A percentile compares a stretch with the other conserved stretches of the same genome.
These are phyloP conservation scores for Metschnikowia cubensis DNA, from an alignment of 805 yeast species.

Conservation along the genomic window DNA sequence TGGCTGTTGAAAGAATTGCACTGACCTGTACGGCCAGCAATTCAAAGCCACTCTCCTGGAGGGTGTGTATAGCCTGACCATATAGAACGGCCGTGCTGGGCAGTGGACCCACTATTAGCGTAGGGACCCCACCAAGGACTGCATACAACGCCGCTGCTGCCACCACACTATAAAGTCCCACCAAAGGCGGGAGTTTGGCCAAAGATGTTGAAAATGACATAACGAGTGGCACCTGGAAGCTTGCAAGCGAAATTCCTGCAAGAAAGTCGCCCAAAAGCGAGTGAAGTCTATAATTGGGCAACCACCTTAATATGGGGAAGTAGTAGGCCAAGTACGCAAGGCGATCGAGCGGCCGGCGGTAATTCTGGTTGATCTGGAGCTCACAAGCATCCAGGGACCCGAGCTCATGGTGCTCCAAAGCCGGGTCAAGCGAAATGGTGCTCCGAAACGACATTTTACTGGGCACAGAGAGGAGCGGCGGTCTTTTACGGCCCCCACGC, in stretches of 20 bases:
- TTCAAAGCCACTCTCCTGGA: slow-evolving; percentile 31
- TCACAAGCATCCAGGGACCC: not conserved
- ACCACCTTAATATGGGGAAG: slow-evolving; percentile 30
- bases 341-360: slow-evolving; percentile 15
- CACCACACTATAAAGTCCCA: slow-evolving; percentile 74
- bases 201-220: slow-evolving; percentile 77
- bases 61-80: slow-evolving; percentile 65
- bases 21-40: slow-evolving; percentile 25
- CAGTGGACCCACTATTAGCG: slow-evolving; percentile 89
- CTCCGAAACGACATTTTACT: slow-evolving; percentile 24
- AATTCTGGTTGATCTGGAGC: slow-evolving; percentile 7
- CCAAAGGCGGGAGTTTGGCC: slow-evolving; percentile 77
- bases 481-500: slow-evolving; percentile 12
- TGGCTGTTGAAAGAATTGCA: slow-evolving; percentile 17
- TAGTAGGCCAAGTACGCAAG: slow-evolving; percentile 30
- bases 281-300: slow-evolving; percentile 22
- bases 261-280: slow-evolving; percentile 26
- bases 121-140: slow-evolving; percentile 80
- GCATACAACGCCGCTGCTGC: slow-evolving; percentile 77
- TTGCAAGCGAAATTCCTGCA: slow-evolving; percentile 32
- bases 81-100: slow-evolving; percentile 80
- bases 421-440: slow-evolving; percentile 10
- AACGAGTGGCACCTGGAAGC: slow-evolving; percentile 44
- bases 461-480: slow-evolving; percentile 28
- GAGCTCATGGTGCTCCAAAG: slow-evolving; percentile 17